Conservation (phyloP, 1,139 yeast species). For the Debaryomyces subglobosus region DNA sequence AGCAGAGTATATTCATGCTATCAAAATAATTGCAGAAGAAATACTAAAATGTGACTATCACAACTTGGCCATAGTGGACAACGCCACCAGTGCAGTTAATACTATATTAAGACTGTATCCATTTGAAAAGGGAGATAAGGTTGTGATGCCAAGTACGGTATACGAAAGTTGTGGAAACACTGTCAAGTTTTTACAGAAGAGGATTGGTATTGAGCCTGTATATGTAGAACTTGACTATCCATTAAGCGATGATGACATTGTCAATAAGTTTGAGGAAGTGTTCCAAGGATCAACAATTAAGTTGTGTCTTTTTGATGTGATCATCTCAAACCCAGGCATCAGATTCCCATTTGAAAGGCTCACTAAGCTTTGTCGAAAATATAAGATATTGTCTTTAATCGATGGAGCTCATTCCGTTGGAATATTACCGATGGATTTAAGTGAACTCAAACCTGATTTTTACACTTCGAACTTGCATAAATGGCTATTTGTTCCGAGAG, state of each 20-base stretch:
- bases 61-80: slow-evolving; percentile 48
- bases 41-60: slow-evolving; percentile 39
- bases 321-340: slow-evolving; percentile 68
- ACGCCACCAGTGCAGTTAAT: slow-evolving; percentile 62
- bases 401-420: slow-evolving; percentile 81
- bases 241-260: slow-evolving; percentile 47
- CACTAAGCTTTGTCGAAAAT: slow-evolving; percentile 48
- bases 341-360: slow-evolving; percentile 58
- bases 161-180: slow-evolving; percentile 59
- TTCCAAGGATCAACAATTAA: slow-evolving; percentile 30
- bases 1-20: slow-evolving; percentile 23
- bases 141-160: slow-evolving; percentile 50
- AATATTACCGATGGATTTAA: slow-evolving; percentile 49
- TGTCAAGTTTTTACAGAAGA: slow-evolving; percentile 44
- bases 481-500: slow-evolving; percentile 65
- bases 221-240: slow-evolving; percentile 54
- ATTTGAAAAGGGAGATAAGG: slow-evolving; percentile 50
- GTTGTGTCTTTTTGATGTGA: slow-evolving; percentile 60
- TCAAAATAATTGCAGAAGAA: slow-evolving; percentile 28
- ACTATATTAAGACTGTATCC: slow-evolving; percentile 56
- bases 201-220: slow-evolving; percentile 47
- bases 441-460: slow-evolving; percentile 58
- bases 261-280: slow-evolving; percentile 39
- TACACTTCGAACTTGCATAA: slow-evolving; percentile 68
- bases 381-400: slow-evolving; percentile 55